These are phyloP conservation scores for Podospora pseudocomata DNA, from an alignment of 495 filamentous ascomycete genomes.

Conservation along the genomic window DNA sequence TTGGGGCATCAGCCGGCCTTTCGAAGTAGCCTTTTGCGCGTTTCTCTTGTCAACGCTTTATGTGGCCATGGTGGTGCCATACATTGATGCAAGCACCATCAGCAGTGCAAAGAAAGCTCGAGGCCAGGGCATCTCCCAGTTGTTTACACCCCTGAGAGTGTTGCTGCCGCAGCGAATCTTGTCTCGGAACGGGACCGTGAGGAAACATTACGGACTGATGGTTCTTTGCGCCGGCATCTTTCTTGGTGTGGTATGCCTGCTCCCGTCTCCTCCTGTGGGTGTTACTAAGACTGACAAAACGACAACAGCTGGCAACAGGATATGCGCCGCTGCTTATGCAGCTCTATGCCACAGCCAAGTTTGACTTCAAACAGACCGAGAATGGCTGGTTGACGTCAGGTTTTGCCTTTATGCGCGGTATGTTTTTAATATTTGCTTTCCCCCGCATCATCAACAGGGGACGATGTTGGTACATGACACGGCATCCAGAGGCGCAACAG, in stretches of 20 bases:
- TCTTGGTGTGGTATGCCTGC: conserved; percentile 43
- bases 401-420: conserved; percentile 49
- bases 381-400: conserved; percentile 54
- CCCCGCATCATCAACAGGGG: conserved; percentile 51
- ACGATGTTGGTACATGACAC: conserved; percentile 41
- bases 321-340: conserved; percentile 51
- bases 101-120: conserved; percentile 30
- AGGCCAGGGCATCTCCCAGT: conserved; percentile 36
- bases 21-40: conserved; percentile 48
- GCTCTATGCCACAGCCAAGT: conserved; percentile 53
- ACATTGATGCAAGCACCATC: conserved; percentile 37
- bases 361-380: conserved; percentile 50
- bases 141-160: conserved; percentile 54
- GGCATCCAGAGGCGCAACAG: conserved; percentile 2
- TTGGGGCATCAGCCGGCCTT: conserved; percentile 50
- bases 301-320: conserved; percentile 46
- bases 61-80: conserved; percentile 36
- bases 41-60: conserved; percentile 44
- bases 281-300: neutral
- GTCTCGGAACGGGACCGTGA: conserved; percentile 34
- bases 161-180: conserved; percentile 1
- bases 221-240: conserved; percentile 54
- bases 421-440: conserved; percentile 54
- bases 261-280: neutral
- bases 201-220: conserved; percentile 48